phyloP scores from a whole-genome alignment of 2,329 filamentous ascomycete genomes.

The Gaeumannomyces tritici region DNA sequence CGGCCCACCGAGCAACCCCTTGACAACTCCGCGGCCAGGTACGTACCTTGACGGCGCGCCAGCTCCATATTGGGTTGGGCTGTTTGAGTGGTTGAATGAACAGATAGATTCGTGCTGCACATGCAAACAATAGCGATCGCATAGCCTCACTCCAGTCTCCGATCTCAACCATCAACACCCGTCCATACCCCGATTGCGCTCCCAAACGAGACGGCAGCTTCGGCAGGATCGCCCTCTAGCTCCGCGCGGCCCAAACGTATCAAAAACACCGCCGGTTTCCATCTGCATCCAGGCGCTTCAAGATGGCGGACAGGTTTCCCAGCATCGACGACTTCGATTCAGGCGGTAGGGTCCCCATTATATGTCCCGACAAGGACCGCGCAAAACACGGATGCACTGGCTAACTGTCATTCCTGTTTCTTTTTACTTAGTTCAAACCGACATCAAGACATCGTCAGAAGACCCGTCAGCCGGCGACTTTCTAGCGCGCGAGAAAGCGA shows the following conservation, averaged over 20 bases:
- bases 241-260: background rate
- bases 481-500: slow-evolving; percentile 79
- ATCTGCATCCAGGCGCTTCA: slow-evolving; percentile 10
- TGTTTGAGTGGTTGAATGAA: background rate
- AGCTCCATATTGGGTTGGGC: background rate
- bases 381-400: background rate
- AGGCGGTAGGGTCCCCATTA: slow-evolving; percentile 34
- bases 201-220: background rate
- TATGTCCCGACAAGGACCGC: background rate
- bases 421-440: slow-evolving; percentile 70
- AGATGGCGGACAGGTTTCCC: slow-evolving; percentile 71
- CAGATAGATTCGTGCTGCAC: background rate
- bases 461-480: slow-evolving; percentile 69
- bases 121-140: slow-evolving; percentile 4
- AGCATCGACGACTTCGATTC: slow-evolving; percentile 71
- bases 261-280: background rate
- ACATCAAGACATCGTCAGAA: slow-evolving; percentile 46
- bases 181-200: background rate
- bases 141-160: background rate
- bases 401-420: slow-evolving; percentile 11
- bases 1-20: background rate
- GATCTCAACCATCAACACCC: background rate
- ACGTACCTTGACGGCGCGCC: background rate
- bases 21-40: background rate
- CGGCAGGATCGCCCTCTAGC: background rate